Conservation (phyloP, 2,329 filamentous ascomycete genomes). For the Arthrobotrys entomopaga region DNA sequence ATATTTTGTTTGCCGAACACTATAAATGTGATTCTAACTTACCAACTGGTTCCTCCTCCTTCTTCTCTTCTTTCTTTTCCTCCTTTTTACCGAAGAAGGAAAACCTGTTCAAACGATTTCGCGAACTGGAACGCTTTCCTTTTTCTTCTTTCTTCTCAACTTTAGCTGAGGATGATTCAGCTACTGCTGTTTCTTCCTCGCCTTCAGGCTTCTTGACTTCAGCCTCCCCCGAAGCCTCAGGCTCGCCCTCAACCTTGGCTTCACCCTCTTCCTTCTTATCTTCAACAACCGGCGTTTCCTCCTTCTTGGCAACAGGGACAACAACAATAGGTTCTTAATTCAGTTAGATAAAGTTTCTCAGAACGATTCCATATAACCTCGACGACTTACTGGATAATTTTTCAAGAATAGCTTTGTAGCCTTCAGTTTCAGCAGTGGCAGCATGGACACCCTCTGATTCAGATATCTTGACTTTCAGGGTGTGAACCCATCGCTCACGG, state of each 20-base stretch:
- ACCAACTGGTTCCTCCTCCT: slow-evolving; percentile 59
- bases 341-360: slow-evolving; percentile 58
- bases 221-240: too few relatives aligned
- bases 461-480: slow-evolving; percentile 81
- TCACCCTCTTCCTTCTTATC: slow-evolving; percentile 61
- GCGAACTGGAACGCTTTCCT: slow-evolving; percentile 69
- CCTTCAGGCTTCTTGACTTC: slow-evolving; percentile 9
- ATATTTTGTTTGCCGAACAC: slow-evolving; percentile 12
- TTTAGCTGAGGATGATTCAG: slow-evolving; percentile 49
- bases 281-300: slow-evolving; percentile 60
- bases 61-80: slow-evolving; percentile 66
- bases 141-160: slow-evolving; percentile 70
- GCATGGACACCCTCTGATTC: slow-evolving; percentile 85
- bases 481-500: slow-evolving; percentile 90
- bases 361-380: background rate
- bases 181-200: slow-evolving; percentile 54
- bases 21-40: slow-evolving; percentile 2
- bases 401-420: slow-evolving; percentile 87
- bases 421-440: slow-evolving; percentile 78
- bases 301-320: slow-evolving; percentile 62
- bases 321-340: slow-evolving; percentile 63
- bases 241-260: background rate
- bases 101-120: slow-evolving; percentile 70
- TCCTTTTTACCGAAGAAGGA: slow-evolving; percentile 72
- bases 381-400: slow-evolving; percentile 66